Base-by-base conservation (phyloP, 2,329 filamentous ascomycete genomes). In the Fusarium graminum region DNA sequence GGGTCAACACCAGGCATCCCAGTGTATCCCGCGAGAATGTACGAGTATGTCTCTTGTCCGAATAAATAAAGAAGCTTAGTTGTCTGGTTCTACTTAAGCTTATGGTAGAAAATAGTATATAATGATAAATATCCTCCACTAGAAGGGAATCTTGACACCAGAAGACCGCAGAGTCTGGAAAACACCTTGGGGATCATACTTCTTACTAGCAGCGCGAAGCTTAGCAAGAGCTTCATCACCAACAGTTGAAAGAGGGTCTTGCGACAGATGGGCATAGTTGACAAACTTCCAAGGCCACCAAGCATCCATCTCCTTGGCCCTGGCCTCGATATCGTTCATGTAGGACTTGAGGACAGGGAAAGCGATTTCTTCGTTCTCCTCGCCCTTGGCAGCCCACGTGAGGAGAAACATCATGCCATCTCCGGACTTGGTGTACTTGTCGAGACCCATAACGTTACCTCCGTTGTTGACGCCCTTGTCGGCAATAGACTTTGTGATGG, bases 221-320 rank as follows among this genome's bases (percentile, higher is more conserved):
- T 71, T 75, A 1, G 69, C 65, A 19, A 82, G 55, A 25, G 78
- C 80, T 26, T 76, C 74, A 9, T 74, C 61, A 0, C 81, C 81
- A 55, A 80, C 80, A 3, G 75, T 71, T 3, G 69, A 41, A 10
- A 82, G 70, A 3, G 76, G 74, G 30, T 80, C 72, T 68, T 83
- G 80, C 17, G 69, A 73, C 3, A 67, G 59, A 41, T 78, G 73
- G 3, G 80, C 80, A 46, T 84, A 83, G 70, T 84, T 83, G 49
- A 83, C 71, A 50, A 82, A 84, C 43, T 69, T 71, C 73, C 74
- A 76, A 6, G 70, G 54, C 61, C 74, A 76, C 8, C 64, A 67
- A 6, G 73, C 55, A 0, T 65, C 70, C 17, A 74, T 52, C 42
- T 72, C 67, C 43, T 67, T 63, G 0, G 74, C 67, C 41, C 72